These are phyloP conservation scores for Xylaria intraflava DNA, from an alignment of 495 filamentous ascomycete species.

Conservation along the genomic window DNA sequence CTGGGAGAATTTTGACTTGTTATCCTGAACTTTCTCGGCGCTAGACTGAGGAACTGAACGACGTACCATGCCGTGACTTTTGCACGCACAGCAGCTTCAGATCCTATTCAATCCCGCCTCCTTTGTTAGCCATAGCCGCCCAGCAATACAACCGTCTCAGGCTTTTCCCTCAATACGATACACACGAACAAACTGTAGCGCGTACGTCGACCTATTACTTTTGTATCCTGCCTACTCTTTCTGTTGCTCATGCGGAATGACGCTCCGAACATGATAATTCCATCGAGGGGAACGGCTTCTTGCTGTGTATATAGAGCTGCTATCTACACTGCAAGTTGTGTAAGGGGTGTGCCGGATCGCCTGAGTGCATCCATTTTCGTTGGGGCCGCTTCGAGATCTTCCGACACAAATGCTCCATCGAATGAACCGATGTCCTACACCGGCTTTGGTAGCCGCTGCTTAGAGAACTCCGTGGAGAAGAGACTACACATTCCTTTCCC, in stretches of 20 bases:
- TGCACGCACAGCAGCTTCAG: no score
- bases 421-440: constrained; percentile 1
- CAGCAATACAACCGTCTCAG: no score
- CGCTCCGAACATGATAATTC: constrained; percentile 4
- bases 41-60: no score
- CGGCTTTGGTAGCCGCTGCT: constrained; percentile 15
- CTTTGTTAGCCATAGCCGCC: no score
- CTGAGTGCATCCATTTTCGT: constrained; percentile 4
- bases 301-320: no score
- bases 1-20: no score
- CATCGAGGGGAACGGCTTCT: constrained; percentile 2
- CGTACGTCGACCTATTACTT: background rate
- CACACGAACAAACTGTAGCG: constrained; percentile 5
- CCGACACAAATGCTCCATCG: background rate
- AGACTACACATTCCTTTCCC: constrained; percentile 4
- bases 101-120: no score
- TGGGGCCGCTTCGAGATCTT: constrained; percentile 9
- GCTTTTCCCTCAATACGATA: constrained; percentile 1
- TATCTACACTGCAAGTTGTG: background rate
- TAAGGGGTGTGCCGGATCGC: constrained; percentile 1
- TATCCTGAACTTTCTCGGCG: no score
- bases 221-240: background rate
- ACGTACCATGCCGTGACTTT: no score
- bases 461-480: constrained; percentile 11
- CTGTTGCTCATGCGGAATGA: background rate